Evolutionary conservation across 805 yeast genomes (phyloP).

Genomic region (Ogataea neopini): DNA sequence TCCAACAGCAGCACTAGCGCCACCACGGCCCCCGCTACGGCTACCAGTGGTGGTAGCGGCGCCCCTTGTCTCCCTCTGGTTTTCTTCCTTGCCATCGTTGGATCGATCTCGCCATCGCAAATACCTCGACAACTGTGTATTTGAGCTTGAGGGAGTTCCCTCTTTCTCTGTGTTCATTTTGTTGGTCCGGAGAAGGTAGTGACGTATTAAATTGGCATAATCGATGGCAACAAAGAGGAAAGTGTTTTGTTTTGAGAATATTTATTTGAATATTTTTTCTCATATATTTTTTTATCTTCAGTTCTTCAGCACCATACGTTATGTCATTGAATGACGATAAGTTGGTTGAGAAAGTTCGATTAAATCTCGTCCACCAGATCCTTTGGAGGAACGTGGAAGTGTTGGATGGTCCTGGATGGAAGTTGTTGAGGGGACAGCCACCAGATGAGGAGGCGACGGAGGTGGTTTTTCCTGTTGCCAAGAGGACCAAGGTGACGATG

Average conservation of each 20-base stretch:
- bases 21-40: too few relatives aligned
- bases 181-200: too few relatives aligned
- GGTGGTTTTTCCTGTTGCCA: slow-evolving; percentile 40
- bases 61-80: too few relatives aligned
- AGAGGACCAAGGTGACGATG: slow-evolving; percentile 37
- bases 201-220: not conserved
- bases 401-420: slow-evolving; percentile 14
- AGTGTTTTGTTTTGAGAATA: not conserved
- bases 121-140: not conserved
- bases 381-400: slow-evolving; percentile 43
- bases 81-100: not conserved
- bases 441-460: slow-evolving; percentile 23
- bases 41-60: too few relatives aligned
- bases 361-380: slow-evolving; percentile 46
- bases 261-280: not conserved
- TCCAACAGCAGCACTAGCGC: not conserved
- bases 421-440: slow-evolving; percentile 36
- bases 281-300: not conserved
- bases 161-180: not conserved
- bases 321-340: slow-evolving; percentile 15
- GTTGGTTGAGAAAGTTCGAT: slow-evolving; percentile 37
- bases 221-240: too few relatives aligned
- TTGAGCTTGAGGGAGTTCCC: not conserved
- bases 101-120: not conserved
- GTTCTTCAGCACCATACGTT: not conserved